Conservation (phyloP, 768 basidiomycete species). For the Scleroderma citrinum region DNA sequence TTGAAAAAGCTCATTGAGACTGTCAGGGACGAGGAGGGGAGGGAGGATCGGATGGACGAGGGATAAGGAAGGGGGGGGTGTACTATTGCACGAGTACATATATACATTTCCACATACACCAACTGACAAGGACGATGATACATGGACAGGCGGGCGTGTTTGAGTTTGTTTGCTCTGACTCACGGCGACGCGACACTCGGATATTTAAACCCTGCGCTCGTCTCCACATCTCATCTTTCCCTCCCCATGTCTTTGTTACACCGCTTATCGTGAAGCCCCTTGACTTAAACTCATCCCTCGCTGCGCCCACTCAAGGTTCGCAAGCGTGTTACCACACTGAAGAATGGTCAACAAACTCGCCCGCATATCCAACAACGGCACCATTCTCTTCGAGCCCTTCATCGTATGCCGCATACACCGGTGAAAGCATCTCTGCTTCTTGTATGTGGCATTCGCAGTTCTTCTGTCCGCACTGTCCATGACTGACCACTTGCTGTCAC, state of each 20-base stretch:
- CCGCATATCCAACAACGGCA: slow-evolving; percentile 79
- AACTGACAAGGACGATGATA: neutral
- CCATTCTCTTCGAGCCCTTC: slow-evolving; percentile 81
- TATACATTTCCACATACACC: too few relatives aligned
- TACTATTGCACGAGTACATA: too few relatives aligned
- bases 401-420: slow-evolving; percentile 83
- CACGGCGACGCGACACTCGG: slow-evolving; percentile 27
- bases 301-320: slow-evolving; percentile 21
- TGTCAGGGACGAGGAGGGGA: slow-evolving; percentile 50
- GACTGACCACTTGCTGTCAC: slow-evolving; percentile 6
- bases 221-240: slow-evolving; percentile 14
- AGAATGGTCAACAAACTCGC: slow-evolving; percentile 83
- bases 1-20: slow-evolving; percentile 75
- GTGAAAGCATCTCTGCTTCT: slow-evolving; percentile 27
- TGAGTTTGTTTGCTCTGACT: slow-evolving; percentile 18
- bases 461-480: neutral
- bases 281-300: slow-evolving; percentile 6
- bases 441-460: slow-evolving; percentile 9
- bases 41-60: slow-evolving; percentile 70
- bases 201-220: slow-evolving; percentile 41
- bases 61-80: slow-evolving; percentile 40
- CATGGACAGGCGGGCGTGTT: slow-evolving; percentile 8
- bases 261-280: slow-evolving; percentile 23
- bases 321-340: slow-evolving; percentile 27
- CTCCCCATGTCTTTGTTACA: slow-evolving; percentile 35